Evolutionary conservation across 768 basidiomycete species (phyloP).

Genomic region (Tulasnella sp.): DNA sequence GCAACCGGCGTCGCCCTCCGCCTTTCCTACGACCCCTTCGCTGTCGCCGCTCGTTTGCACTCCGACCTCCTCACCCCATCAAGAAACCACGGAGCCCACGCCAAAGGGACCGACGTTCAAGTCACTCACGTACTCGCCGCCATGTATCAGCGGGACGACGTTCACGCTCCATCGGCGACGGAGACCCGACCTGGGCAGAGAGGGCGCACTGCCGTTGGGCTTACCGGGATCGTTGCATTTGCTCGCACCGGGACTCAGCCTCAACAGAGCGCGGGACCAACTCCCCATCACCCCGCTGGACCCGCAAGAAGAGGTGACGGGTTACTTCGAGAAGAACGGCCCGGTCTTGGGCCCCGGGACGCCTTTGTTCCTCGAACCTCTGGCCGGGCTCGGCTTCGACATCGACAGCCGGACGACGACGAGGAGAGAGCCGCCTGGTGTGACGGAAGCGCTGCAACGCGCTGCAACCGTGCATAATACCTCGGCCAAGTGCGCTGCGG

Average conservation of each 20-base stretch:
- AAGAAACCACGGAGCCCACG: background rate
- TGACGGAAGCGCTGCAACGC: background rate
- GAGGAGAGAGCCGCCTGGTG: background rate
- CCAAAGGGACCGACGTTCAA: background rate
- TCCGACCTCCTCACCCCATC: background rate
- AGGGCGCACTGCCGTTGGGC: background rate
- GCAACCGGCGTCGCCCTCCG: background rate
- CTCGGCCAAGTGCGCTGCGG: background rate
- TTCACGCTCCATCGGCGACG: constrained; percentile 3
- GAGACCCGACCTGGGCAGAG: background rate
- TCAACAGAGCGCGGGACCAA: background rate
- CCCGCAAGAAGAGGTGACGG: background rate
- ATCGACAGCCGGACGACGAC: too few relatives aligned
- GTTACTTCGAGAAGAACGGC: background rate
- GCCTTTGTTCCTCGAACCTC: constrained; percentile 7
- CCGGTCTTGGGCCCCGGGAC: constrained; percentile 2
- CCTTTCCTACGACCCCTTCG: constrained; percentile 4
- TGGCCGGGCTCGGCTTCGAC: constrained; percentile 4
- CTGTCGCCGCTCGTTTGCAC: background rate
- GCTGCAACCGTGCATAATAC: background rate
- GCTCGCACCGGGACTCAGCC: background rate
- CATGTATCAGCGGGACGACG: background rate
- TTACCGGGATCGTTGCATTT: background rate
- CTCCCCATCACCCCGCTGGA: background rate
- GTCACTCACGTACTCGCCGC: background rate